Conservation (phyloP, 768 basidiomycete species). For the Hemileccinum rubropunctum region DNA sequence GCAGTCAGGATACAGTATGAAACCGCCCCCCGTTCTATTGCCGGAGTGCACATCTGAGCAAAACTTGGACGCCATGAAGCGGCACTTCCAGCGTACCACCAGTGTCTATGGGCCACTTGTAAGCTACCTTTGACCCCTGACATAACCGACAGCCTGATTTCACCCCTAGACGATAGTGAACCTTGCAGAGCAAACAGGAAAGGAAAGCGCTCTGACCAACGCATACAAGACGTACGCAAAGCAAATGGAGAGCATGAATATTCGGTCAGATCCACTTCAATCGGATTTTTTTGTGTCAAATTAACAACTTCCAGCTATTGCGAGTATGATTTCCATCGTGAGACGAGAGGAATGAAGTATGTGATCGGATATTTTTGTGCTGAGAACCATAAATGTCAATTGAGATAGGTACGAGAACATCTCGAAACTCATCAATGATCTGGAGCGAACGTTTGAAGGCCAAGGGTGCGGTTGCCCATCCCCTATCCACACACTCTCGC, state of each 20-base stretch:
- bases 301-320: slow-evolving; percentile 48
- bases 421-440: slow-evolving; percentile 63
- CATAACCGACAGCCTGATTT: slow-evolving; percentile 4
- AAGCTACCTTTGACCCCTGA: slow-evolving; percentile 20
- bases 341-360: slow-evolving; percentile 94
- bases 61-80: slow-evolving; percentile 63
- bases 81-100: slow-evolving; percentile 69
- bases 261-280: slow-evolving; percentile 43
- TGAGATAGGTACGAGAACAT: slow-evolving; percentile 81
- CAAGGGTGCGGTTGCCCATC: slow-evolving; percentile 59
- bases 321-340: slow-evolving; percentile 91
- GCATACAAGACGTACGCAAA: slow-evolving; percentile 72
- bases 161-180: slow-evolving; percentile 71
- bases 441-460: slow-evolving; percentile 71
- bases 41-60: slow-evolving; percentile 71
- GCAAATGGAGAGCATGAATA: slow-evolving; percentile 53
- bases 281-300: not conserved
- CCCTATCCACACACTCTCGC: not conserved
- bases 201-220: slow-evolving; percentile 75
- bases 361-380: slow-evolving; percentile 19
- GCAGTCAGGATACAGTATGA: slow-evolving; percentile 81
- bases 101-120: slow-evolving; percentile 79
- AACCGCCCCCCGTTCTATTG: slow-evolving; percentile 80
- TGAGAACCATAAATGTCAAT: slow-evolving; percentile 1
- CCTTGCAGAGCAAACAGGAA: slow-evolving; percentile 87